phyloP scores from a whole-genome alignment of 1,284 basidiomycete genomes.

The Leccinum huronense region DNA sequence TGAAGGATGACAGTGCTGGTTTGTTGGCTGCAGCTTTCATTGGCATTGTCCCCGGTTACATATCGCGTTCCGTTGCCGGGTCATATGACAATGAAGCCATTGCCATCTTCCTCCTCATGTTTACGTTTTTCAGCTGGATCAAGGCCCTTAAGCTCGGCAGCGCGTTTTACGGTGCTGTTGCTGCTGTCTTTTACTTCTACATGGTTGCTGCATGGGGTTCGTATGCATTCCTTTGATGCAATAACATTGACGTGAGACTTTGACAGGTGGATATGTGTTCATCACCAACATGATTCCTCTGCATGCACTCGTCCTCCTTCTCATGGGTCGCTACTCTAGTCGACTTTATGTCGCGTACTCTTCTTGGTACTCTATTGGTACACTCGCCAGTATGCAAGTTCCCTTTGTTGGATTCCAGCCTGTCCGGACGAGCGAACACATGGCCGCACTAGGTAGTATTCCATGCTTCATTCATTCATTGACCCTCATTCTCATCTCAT shows the following conservation, averaged over 20 bases:
- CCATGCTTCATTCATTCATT: constrained; percentile 16
- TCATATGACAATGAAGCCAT: constrained; percentile 99
- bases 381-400: constrained; percentile 97
- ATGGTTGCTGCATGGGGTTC: constrained; percentile 99
- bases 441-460: constrained; percentile 85
- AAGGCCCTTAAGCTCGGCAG: constrained; percentile 94
- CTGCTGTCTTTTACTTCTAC: constrained; percentile 98
- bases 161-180: constrained; percentile 85
- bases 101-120: constrained; percentile 99
- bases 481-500: constrained; percentile 5
- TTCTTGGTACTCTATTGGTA: constrained; percentile 97
- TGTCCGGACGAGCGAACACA: constrained; percentile 97
- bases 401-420: constrained; percentile 99
- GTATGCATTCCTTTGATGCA: constrained; percentile 24
- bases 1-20: constrained; percentile 93
- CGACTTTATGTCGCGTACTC: constrained; percentile 96
- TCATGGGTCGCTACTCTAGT: constrained; percentile 96
- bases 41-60: constrained; percentile 97
- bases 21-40: constrained; percentile 98
- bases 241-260: constrained; percentile 9
- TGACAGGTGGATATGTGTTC: constrained; percentile 91
- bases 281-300: constrained; percentile 99
- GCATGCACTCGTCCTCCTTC: constrained; percentile 87
- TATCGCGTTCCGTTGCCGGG: constrained; percentile 97
- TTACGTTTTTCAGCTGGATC: constrained; percentile 98